These are phyloP conservation scores for Hirsutella rhossiliensis DNA, from an alignment of 2,329 filamentous ascomycete genomes.

Conservation along the genomic window DNA sequence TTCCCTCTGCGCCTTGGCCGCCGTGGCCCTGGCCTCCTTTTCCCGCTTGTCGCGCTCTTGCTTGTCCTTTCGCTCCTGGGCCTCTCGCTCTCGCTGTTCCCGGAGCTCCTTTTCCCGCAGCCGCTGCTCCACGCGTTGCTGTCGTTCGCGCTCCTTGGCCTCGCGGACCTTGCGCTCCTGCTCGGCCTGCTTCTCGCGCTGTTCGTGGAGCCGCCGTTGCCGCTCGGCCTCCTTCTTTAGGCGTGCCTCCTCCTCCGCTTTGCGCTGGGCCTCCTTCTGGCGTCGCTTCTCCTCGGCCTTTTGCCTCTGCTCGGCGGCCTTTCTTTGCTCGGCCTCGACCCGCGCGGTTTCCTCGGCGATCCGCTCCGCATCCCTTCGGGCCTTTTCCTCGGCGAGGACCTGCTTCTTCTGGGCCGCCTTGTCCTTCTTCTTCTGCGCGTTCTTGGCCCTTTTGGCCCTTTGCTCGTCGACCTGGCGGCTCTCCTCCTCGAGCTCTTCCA, in stretches of 20 bases:
- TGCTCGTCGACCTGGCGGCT: conserved; percentile 61
- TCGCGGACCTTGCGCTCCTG: conserved; percentile 65
- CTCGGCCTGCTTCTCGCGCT: conserved; percentile 76
- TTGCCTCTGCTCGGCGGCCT: conserved; percentile 64
- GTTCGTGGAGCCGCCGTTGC: conserved; percentile 66
- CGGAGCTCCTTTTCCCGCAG: conserved; percentile 67
- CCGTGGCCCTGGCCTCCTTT: conserved; percentile 41
- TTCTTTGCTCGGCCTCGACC: conserved; percentile 65
- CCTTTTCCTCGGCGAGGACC: conserved; percentile 81
- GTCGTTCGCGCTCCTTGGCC: conserved; percentile 61
- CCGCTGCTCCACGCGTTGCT: conserved; percentile 70
- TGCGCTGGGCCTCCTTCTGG: conserved; percentile 84
- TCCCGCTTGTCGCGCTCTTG: conserved; percentile 51
- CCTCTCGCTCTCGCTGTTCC: conserved; percentile 60
- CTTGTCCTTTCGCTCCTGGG: conserved; percentile 48
- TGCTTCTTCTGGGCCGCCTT: conserved; percentile 85
- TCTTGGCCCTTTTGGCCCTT: conserved; percentile 86
- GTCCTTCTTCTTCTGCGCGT: conserved; percentile 91
- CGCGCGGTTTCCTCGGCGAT: conserved; percentile 73
- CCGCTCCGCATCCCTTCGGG: conserved; percentile 76
- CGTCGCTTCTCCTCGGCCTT: conserved; percentile 84
- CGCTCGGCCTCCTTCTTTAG: conserved; percentile 77
- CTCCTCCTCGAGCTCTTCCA: conserved; percentile 87
- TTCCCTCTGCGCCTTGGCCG: conserved; percentile 46
- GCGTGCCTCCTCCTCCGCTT: conserved; percentile 80